Conservation (phyloP, 1,139 yeast genomes). For the Suhomyces coccinellae region DNA sequence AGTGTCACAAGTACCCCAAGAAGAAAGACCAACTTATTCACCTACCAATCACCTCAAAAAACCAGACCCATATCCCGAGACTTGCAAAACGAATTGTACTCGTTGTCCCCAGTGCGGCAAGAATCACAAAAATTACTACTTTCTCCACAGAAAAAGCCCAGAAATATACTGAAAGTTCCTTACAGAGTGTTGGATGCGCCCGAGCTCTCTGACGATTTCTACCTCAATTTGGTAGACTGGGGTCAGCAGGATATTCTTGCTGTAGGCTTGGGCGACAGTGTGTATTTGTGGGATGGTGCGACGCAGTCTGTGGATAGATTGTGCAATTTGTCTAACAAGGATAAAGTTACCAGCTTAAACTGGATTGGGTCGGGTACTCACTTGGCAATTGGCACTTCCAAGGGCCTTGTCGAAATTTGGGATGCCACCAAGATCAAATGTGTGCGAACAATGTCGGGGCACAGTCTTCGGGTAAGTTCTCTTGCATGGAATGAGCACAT, state of each 20-base stretch:
- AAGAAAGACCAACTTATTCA: slow-evolving; percentile 59
- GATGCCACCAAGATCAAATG: slow-evolving; percentile 86
- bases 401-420: slow-evolving; percentile 92
- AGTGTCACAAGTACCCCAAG: slow-evolving; percentile 51
- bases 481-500: slow-evolving; percentile 95
- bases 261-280: slow-evolving; percentile 86
- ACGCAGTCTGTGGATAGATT: slow-evolving; percentile 82
- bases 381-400: slow-evolving; percentile 85
- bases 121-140: slow-evolving; percentile 79
- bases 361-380: slow-evolving; percentile 98
- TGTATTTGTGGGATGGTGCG: slow-evolving; percentile 88
- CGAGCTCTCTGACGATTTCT: slow-evolving; percentile 90
- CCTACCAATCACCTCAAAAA: slow-evolving; percentile 69
- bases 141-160: slow-evolving; percentile 77
- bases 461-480: slow-evolving; percentile 78
- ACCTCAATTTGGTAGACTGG: slow-evolving; percentile 92
- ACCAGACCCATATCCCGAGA: slow-evolving; percentile 60
- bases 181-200: slow-evolving; percentile 96
- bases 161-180: slow-evolving; percentile 83
- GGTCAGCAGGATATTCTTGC: slow-evolving; percentile 86
- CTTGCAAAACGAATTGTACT: slow-evolving; percentile 71
- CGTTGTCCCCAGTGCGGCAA: slow-evolving; percentile 84
- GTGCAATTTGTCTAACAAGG: slow-evolving; percentile 65
- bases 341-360: slow-evolving; percentile 75
- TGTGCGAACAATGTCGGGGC: slow-evolving; percentile 91